Conservation (phyloP, 176 grass and related monocot species). For the Metroxylon sagu region DNA sequence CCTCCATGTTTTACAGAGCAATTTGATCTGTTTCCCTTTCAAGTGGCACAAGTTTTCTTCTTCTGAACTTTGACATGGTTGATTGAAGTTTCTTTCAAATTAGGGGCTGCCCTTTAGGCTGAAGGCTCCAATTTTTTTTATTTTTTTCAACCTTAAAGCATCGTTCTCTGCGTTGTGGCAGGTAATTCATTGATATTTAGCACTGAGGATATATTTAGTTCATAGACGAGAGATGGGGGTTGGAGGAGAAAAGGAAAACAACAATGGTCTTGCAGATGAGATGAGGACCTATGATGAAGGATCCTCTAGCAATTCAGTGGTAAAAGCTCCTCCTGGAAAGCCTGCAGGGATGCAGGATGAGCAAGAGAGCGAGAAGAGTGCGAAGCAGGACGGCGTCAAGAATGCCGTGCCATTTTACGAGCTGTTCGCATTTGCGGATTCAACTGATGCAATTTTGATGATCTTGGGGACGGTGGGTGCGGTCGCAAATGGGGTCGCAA, state of each 20-base stretch:
- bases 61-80: too few species aligned
- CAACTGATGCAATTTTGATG: conserved; percentile 59
- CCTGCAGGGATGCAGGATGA: not conserved
- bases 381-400: conserved; percentile 3
- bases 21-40: too few species aligned
- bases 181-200: too few species aligned
- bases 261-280: not conserved
- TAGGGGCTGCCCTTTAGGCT: too few species aligned
- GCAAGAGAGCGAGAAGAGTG: not conserved
- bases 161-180: too few species aligned
- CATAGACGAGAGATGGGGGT: not conserved
- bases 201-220: too few species aligned
- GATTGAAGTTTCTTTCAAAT: too few species aligned
- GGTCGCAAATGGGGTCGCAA: conserved; percentile 65
- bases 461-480: conserved; percentile 59
- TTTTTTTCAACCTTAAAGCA: too few species aligned
- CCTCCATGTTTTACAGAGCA: too few species aligned
- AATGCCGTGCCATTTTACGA: conserved; percentile 64
- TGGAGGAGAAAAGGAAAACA: not conserved
- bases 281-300: not conserved
- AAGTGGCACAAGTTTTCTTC: too few species aligned
- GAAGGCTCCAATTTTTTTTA: too few species aligned
- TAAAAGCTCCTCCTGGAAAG: not conserved
- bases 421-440: conserved; percentile 84
- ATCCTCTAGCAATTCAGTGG: conserved; percentile 2